Conservation (phyloP, 768 basidiomycete genomes). For the Boletus reticulatus region DNA sequence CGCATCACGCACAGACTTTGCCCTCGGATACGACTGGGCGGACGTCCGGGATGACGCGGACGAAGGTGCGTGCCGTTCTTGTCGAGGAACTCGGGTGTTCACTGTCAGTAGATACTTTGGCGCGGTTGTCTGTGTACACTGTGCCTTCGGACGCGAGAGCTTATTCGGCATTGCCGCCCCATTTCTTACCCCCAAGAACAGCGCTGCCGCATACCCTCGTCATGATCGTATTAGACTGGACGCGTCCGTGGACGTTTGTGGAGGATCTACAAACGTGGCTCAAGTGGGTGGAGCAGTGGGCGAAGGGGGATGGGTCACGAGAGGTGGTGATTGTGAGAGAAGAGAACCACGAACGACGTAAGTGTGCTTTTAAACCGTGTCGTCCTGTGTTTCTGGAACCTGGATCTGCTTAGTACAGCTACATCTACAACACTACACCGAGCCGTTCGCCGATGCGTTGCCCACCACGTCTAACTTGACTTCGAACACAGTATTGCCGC, state of each 20-base stretch:
- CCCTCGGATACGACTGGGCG: conserved; percentile 89
- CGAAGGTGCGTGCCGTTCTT: conserved; percentile 63
- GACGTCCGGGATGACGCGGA: conserved; percentile 91
- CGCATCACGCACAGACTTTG: conserved; percentile 69
- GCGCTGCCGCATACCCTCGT: conserved; percentile 71
- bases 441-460: conserved; percentile 68
- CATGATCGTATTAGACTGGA: conserved; percentile 93
- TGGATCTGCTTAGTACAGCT: conserved; percentile 62
- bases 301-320: conserved; percentile 60
- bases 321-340: conserved; percentile 75
- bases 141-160: conserved; percentile 77
- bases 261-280: conserved; percentile 85
- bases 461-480: conserved; percentile 58
- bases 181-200: conserved; percentile 71
- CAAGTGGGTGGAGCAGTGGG: conserved; percentile 81
- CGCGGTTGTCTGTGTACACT: conserved; percentile 88
- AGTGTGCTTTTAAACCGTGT: conserved; percentile 29
- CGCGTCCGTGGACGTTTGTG: conserved; percentile 88
- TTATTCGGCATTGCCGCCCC: conserved; percentile 70
- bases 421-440: conserved; percentile 86
- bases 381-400: background rate
- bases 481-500: conserved; percentile 70
- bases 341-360: conserved; percentile 81
- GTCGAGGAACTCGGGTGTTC: background rate
- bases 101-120: conserved; percentile 67